Evolutionary conservation across 2,329 filamentous ascomycete species (phyloP).

Genomic region (Ophiocordyceps camponoti-leonardi): DNA sequence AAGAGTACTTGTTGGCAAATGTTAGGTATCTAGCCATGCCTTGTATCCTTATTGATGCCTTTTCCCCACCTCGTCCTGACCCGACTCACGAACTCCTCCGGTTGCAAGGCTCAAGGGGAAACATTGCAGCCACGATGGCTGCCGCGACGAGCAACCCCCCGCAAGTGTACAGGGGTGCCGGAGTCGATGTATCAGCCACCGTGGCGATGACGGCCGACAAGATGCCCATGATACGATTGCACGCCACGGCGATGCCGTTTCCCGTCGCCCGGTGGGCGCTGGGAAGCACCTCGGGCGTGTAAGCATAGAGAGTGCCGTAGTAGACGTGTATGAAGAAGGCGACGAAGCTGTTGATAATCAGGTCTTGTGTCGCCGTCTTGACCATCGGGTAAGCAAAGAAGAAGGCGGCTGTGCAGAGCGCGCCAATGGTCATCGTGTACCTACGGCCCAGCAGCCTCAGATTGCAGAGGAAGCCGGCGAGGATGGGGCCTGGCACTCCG

Average conservation of each 20-base stretch:
- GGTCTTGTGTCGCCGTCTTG: constrained; percentile 36
- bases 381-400: constrained; percentile 49
- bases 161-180: constrained; percentile 52
- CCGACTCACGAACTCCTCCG: constrained; percentile 13
- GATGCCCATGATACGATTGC: constrained; percentile 50
- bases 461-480: constrained; percentile 58
- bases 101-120: constrained; percentile 50
- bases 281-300: constrained; percentile 63
- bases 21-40: no score
- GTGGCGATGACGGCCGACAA: constrained; percentile 56
- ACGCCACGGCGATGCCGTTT: constrained; percentile 52
- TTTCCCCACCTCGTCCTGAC: no score
- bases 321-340: constrained; percentile 61
- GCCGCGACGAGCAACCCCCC: constrained; percentile 46
- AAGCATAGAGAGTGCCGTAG: constrained; percentile 63
- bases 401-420: constrained; percentile 49
- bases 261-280: constrained; percentile 55
- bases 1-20: no score
- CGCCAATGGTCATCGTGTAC: constrained; percentile 48
- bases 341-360: constrained; percentile 49
- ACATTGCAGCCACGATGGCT: constrained; percentile 32
- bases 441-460: constrained; percentile 50
- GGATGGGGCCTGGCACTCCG: constrained; percentile 59
- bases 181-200: constrained; percentile 39
- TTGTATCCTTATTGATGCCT: no score